Evolutionary conservation across 176 grass and related monocot genomes (phyloP).

Genomic region (Oryza nivara): DNA sequence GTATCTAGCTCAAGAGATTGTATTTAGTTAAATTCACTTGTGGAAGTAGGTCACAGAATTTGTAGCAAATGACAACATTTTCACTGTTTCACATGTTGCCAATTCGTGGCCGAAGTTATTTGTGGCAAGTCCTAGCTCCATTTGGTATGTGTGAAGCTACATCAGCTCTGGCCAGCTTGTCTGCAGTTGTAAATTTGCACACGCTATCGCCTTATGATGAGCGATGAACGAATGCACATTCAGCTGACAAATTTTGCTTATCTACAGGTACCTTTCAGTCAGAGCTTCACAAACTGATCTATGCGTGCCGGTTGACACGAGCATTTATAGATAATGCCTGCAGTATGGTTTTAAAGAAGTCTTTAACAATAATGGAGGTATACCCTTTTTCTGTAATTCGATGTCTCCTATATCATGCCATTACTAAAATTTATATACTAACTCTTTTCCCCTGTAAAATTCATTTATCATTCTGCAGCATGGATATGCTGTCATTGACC

Average conservation of each 20-base stretch:
- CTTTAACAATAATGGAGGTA: conserved; percentile 77
- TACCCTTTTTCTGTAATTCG: conserved; percentile 21
- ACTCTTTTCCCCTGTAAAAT: background rate
- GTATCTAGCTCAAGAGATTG: background rate
- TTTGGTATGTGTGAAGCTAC: no score
- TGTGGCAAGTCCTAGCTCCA: no score
- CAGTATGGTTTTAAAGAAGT: conserved; percentile 52
- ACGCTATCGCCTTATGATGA: background rate
- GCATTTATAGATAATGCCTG: conserved; percentile 56
- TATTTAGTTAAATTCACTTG: background rate
- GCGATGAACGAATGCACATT: conserved; percentile 17
- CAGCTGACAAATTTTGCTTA: conserved; percentile 22
- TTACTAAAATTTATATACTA: conserved; percentile 14
- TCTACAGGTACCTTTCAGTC: conserved; percentile 65
- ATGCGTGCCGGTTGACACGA: conserved; percentile 68
- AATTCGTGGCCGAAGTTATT: background rate
- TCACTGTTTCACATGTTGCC: background rate
- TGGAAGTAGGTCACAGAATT: background rate
- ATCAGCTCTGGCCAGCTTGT: background rate
- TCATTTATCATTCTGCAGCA: conserved; percentile 54
- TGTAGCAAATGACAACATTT: conserved; percentile 8
- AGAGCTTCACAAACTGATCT: conserved; percentile 75
- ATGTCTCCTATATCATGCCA: conserved; percentile 35
- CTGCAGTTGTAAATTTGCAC: background rate
- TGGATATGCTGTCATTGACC: conserved; percentile 84